Evolutionary conservation across 1,284 basidiomycete genomes (phyloP).

Genomic region (Malassezia yamatoensis): DNA sequence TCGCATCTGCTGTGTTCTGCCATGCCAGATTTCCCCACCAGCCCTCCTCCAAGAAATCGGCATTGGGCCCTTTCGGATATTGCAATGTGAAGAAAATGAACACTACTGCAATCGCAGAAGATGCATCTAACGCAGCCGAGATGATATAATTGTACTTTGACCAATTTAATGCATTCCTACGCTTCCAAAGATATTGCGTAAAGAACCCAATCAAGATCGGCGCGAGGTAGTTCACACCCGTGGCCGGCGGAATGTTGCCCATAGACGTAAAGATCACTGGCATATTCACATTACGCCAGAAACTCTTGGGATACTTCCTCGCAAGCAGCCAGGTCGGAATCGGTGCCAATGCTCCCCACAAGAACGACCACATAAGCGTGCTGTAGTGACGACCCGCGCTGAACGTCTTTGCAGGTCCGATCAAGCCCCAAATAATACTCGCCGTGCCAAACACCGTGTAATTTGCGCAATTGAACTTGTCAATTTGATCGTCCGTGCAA

Average conservation of each 20-base stretch:
- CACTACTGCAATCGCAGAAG: slow-evolving; percentile 9
- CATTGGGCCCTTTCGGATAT: background rate
- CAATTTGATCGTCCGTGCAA: slow-evolving; percentile 50
- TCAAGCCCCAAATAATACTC: slow-evolving; percentile 47
- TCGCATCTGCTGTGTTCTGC: slow-evolving; percentile 5
- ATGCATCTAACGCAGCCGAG: slow-evolving; percentile 15
- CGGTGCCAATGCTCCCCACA: slow-evolving; percentile 30
- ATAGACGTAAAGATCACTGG: slow-evolving; percentile 38
- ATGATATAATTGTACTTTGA: slow-evolving; percentile 20
- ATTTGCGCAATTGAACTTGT: slow-evolving; percentile 40
- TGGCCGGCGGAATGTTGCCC: slow-evolving; percentile 41
- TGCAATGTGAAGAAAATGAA: slow-evolving; percentile 16
- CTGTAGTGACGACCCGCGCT: slow-evolving; percentile 22
- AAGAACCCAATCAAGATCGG: slow-evolving; percentile 52
- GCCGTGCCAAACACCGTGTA: slow-evolving; percentile 35
- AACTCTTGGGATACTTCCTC: slow-evolving; percentile 16
- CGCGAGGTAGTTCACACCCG: slow-evolving; percentile 39
- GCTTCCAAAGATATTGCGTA: slow-evolving; percentile 6
- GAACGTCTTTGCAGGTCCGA: slow-evolving; percentile 48
- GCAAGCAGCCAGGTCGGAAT: slow-evolving; percentile 27
- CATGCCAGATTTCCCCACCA: slow-evolving; percentile 14
- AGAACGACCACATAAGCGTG: slow-evolving; percentile 31
- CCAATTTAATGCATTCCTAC: background rate
- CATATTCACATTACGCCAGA: slow-evolving; percentile 20
- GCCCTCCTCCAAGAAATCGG: slow-evolving; percentile 2